phyloP scores from a whole-genome alignment of 257 asterid species.

The Ehretia macrophylla region DNA sequence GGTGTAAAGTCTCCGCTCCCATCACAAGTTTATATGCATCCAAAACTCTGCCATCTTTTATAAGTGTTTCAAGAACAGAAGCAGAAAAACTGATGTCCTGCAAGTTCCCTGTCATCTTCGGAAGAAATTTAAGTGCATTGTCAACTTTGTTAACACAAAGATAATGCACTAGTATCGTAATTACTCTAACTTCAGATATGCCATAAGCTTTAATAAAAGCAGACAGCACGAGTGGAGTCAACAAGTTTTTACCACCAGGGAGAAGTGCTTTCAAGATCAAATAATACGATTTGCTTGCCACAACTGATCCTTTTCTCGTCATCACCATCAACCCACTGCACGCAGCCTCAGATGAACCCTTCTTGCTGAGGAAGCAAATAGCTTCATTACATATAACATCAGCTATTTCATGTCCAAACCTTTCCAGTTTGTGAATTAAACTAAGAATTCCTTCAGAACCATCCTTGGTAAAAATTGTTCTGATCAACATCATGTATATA shows the following conservation, averaged over 20 bases:
- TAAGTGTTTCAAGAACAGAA: conserved; percentile 39
- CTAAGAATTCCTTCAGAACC: conserved; percentile 47
- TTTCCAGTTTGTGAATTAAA: conserved; percentile 42
- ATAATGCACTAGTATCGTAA: conserved; percentile 35
- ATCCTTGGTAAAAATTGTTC: conserved; percentile 22
- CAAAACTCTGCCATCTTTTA: conserved; percentile 37
- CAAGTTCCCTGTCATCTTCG: conserved; percentile 28
- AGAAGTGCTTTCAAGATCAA: conserved; percentile 48
- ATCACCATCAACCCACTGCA: conserved; percentile 30
- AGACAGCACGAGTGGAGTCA: conserved; percentile 43
- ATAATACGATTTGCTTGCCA: conserved; percentile 35
- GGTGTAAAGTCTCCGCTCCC: conserved; percentile 42
- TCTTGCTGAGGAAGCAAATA: conserved; percentile 43
- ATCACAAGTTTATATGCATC: conserved; percentile 68
- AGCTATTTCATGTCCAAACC: conserved; percentile 27
- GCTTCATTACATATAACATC: conserved; percentile 35
- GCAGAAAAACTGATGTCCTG: conserved; percentile 33
- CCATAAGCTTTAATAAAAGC: conserved; percentile 57
- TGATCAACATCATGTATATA: conserved; percentile 40
- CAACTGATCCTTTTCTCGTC: conserved; percentile 37
- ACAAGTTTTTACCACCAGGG: conserved; percentile 33
- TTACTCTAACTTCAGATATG: conserved; percentile 38
- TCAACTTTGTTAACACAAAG: conserved; percentile 49
- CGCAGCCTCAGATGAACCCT: conserved; percentile 48
- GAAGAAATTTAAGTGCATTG: conserved; percentile 44